phyloP scores from a whole-genome alignment of 202 grass and related monocot species.

The Carex sylvatica region DNA sequence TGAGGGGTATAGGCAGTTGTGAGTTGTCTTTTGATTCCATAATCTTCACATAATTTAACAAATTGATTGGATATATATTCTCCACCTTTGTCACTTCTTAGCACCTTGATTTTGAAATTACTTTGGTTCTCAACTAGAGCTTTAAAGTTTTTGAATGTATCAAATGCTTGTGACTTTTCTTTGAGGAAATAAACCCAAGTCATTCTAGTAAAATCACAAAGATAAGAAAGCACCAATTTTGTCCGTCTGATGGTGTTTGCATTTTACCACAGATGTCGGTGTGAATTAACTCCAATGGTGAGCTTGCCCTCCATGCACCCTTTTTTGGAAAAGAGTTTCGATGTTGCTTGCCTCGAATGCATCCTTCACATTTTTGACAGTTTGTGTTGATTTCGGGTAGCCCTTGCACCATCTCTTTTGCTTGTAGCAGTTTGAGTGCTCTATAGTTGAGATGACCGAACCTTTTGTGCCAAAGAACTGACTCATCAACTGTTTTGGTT shows the following conservation, averaged over 20 bases:
- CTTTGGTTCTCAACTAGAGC: constrained; percentile 18
- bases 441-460: constrained; percentile 20
- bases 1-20: constrained; percentile 5
- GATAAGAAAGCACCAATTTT: constrained; percentile 4
- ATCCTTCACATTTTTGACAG: constrained; percentile 12
- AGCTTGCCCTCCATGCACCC: constrained; percentile 9
- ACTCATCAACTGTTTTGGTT: background rate
- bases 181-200: constrained; percentile 33
- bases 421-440: background rate
- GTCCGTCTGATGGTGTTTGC: background rate
- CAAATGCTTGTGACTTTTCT: constrained; percentile 3
- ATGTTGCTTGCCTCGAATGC: constrained; percentile 15
- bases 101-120: constrained; percentile 3
- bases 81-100: constrained; percentile 4
- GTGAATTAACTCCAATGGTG: constrained; percentile 19
- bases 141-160: constrained; percentile 16
- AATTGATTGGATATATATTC: constrained; percentile 34
- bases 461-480: constrained; percentile 17
- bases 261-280: constrained; percentile 7
- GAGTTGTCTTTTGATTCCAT: constrained; percentile 8
- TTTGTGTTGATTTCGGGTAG: background rate
- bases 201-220: constrained; percentile 27
- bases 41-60: constrained; percentile 3
- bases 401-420: constrained; percentile 1
- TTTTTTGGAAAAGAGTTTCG: background rate